These are phyloP conservation scores for Fraxinus quadrangulata DNA, from an alignment of 257 asterid genomes.

Conservation along the genomic window DNA sequence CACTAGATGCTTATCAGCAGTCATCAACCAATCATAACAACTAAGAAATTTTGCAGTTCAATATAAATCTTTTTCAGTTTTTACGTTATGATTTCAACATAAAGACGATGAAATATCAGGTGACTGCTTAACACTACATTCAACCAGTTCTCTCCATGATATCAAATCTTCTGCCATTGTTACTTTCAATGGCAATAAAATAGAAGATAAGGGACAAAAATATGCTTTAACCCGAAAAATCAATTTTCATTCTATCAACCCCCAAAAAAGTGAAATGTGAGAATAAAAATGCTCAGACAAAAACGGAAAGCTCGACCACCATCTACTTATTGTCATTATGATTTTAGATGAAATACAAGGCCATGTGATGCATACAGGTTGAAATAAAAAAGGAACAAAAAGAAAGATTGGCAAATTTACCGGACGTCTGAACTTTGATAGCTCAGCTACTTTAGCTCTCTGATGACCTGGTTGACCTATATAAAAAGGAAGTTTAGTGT, in stretches of 20 bases:
- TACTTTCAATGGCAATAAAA: neutral
- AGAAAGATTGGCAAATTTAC: slow-evolving; percentile 45
- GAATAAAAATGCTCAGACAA: neutral
- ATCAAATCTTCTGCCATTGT: neutral
- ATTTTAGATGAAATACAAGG: neutral
- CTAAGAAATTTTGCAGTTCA: neutral
- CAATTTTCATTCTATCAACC: neutral
- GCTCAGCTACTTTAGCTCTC: slow-evolving; percentile 75
- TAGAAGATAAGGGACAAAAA: neutral
- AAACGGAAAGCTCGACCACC: neutral
- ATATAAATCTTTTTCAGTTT: neutral
- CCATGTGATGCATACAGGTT: neutral
- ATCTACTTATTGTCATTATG: slow-evolving; percentile 12
- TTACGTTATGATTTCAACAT: neutral
- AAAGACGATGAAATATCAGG: neutral
- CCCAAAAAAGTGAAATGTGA: neutral
- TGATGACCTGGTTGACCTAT: slow-evolving; percentile 85
- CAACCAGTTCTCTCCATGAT: neutral
- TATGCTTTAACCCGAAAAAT: slow-evolving; percentile 1
- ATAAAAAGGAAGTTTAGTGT: slow-evolving; percentile 15
- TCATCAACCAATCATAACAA: neutral
- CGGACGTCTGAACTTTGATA: slow-evolving; percentile 90
- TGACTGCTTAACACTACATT: neutral
- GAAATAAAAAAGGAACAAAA: neutral
- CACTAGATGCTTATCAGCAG: neutral